phyloP scores from a whole-genome alignment of 306 rosid species.

The Datisca glomerata region DNA sequence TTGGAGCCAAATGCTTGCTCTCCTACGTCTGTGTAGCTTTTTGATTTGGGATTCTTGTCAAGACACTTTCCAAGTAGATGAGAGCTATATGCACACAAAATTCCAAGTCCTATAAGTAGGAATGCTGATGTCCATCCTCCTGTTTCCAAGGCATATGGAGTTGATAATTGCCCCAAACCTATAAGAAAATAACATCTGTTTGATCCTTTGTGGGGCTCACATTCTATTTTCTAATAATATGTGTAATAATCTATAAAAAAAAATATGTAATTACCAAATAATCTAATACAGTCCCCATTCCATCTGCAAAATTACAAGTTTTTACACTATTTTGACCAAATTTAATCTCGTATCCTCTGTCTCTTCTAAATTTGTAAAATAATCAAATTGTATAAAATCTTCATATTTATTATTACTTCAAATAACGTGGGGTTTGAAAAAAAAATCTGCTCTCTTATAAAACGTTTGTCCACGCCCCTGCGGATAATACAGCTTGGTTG shows the following conservation, averaged over 20 bases:
- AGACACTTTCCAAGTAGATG: constrained; percentile 56
- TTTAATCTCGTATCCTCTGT: too few relatives aligned
- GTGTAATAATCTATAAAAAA: neutral
- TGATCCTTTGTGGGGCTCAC: too few relatives aligned
- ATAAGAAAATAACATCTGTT: neutral
- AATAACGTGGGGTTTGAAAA: too few relatives aligned
- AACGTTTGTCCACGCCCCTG: too few relatives aligned
- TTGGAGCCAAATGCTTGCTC: constrained; percentile 48
- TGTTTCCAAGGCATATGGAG: constrained; percentile 52
- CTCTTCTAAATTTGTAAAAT: too few relatives aligned
- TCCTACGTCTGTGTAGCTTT: constrained; percentile 52
- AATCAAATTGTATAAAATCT: too few relatives aligned
- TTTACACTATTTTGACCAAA: neutral
- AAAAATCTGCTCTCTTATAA: too few relatives aligned
- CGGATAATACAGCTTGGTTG: too few relatives aligned
- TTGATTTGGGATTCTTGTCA: constrained; percentile 33
- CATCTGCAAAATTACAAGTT: neutral
- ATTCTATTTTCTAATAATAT: neutral
- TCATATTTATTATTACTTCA: too few relatives aligned
- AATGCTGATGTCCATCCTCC: constrained; percentile 53
- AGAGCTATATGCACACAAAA: constrained; percentile 35
- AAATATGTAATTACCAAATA: neutral
- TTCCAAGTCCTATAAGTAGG: constrained; percentile 41
- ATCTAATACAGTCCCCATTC: too few relatives aligned
- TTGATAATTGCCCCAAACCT: constrained; percentile 76